Evolutionary conservation across 495 filamentous ascomycete genomes (phyloP).

Genomic region (Penicillium longicatenatum): DNA sequence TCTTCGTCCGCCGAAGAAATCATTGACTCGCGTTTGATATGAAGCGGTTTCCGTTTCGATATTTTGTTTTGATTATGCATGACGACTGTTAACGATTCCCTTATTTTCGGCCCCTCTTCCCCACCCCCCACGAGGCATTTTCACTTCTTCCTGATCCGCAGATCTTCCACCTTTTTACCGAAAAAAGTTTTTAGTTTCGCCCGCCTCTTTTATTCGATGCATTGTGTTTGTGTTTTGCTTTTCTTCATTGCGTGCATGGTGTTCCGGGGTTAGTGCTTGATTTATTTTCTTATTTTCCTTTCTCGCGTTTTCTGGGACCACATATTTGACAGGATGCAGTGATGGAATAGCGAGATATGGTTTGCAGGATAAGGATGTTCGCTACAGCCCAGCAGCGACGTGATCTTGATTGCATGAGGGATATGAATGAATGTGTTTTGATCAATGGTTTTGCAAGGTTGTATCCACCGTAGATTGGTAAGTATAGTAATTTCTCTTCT

Average conservation of each 20-base stretch:
- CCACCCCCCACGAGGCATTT: conserved; percentile 23
- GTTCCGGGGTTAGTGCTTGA: conserved; percentile 20
- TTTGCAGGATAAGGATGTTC: conserved; percentile 7
- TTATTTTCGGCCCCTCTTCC: conserved; percentile 2
- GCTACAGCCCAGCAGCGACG: background rate
- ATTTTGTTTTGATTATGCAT: conserved; percentile 24
- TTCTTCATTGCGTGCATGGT: conserved; percentile 28
- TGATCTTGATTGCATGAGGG: conserved; percentile 13
- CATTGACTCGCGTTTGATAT: conserved; percentile 16
- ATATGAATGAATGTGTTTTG: conserved; percentile 23
- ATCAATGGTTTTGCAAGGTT: conserved; percentile 5
- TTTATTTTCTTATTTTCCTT: conserved; percentile 16
- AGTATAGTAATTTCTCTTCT: background rate
- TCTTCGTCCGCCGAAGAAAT: conserved; percentile 16
- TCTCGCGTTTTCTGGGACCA: conserved; percentile 7
- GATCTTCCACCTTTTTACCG: conserved; percentile 18
- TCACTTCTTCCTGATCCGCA: conserved; percentile 31
- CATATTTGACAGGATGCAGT: conserved; percentile 11
- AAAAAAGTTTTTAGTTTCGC: conserved; percentile 30
- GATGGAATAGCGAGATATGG: conserved; percentile 14
- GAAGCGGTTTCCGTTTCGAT: conserved; percentile 12
- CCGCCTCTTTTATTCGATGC: conserved; percentile 26
- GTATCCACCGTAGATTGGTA: background rate
- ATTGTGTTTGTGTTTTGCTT: conserved; percentile 18
- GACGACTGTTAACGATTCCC: conserved; percentile 18